Base-by-base conservation (phyloP, 768 basidiomycete species). In the Coprinellus micaceus region DNA sequence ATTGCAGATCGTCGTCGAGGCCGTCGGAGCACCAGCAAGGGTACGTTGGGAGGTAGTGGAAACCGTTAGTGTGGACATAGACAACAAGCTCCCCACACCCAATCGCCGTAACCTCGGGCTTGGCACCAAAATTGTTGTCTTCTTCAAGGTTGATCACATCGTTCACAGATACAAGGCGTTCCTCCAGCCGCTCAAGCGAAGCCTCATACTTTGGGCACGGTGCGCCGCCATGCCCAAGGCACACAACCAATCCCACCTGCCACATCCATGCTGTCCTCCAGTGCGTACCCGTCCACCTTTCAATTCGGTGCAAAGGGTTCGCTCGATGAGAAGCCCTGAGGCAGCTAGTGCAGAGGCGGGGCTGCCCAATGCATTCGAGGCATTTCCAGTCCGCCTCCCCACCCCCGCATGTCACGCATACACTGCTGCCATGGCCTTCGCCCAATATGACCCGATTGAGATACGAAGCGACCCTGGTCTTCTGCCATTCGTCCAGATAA, bases 191-290 rank as follows among this genome's bases (percentile, higher is more conserved):
- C 21, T 36, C 49, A 2, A 9, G 12, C 2, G 49, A 11, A 5
- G 9, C 13, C 36, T 24, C 19, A 24, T 51, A 51, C 29, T 5
- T 13, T 3, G 64, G 67, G 52, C 65, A 68, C 0, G 54, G 57
- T 0, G 21, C 3, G 0, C 65, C 65, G 0, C 59, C 25, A 47
- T 71, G 69, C 1, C 67, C 67, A 1, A 64, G 13, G 29, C 63
- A 60, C 11, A 65, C 47, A 1, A 61, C 58, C 2, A 61, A 28
- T 0, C 68, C 68, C 1, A 64, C 40, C n/a, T 66, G 48, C 52
- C 60, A 61, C 1, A 70, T 55, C 2, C 54, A 57, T 2, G 36
- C 61, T 1, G 39, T 24, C 3, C 50, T 11, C 21, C 61, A 68
- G 41, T 40, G 61, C 0, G 30, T 45, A 1, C 64, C 63, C 37